phyloP scores from a whole-genome alignment of 2,329 filamentous ascomycete species.

The Graphilbum fragrans region DNA sequence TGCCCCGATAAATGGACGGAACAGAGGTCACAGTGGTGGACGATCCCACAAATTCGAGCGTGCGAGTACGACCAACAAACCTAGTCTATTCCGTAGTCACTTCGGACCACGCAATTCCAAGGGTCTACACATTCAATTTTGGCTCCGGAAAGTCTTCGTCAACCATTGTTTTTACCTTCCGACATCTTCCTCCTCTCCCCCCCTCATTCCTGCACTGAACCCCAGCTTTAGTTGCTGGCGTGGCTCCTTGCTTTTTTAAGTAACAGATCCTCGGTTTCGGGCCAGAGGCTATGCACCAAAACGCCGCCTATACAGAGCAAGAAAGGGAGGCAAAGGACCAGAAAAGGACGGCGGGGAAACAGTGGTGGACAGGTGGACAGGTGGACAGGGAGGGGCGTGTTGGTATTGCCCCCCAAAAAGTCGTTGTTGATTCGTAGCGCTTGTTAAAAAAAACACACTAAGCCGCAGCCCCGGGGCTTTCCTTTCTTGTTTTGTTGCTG shows the following conservation, averaged over 20 bases:
- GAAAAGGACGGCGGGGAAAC: not conserved
- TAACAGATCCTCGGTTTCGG: not conserved
- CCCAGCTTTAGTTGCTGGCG: slow-evolving; percentile 3
- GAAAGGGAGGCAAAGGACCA: not conserved
- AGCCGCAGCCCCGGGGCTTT: slow-evolving; percentile 1
- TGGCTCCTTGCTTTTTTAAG: not conserved
- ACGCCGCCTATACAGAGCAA: not conserved
- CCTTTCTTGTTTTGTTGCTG: no score
- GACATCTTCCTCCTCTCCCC: slow-evolving; percentile 5
- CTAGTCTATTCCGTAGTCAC: no score
- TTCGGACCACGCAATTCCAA: no score
- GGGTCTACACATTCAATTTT: not conserved
- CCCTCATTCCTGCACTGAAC: no score
- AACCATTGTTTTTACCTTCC: not conserved
- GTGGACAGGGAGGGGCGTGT: slow-evolving; percentile 1
- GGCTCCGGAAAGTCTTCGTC: slow-evolving; percentile 10
- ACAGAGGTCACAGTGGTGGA: no score
- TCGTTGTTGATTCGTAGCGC: not conserved
- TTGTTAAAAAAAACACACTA: slow-evolving; percentile 6
- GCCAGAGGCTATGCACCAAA: not conserved
- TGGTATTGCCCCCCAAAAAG: slow-evolving; percentile 1
- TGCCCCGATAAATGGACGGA: no score
- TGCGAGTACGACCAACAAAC: no score
- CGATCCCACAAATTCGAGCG: no score
- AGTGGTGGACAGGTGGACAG: not conserved